Evolutionary conservation across 176 grass and related monocot species (phyloP).

Genomic region (maize (Zea mays)): Zm-B73-REFERENCE-NAM-5.0 NC_050097.1:4022501-4023000

Average conservation of each 20-base stretch:
- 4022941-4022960: neutral
- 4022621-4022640: constrained; percentile 1
- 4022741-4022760: constrained; percentile 61
- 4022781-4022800: constrained; percentile 56
- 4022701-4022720: constrained; percentile 62
- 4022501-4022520: neutral
- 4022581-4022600: neutral
- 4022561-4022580: neutral
- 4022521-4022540: neutral
- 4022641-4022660: neutral
- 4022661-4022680: constrained; percentile 37
- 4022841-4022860: constrained; percentile 74
- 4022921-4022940: neutral
- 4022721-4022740: constrained; percentile 36
- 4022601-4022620: neutral
- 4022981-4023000: neutral
- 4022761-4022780: constrained; percentile 71
- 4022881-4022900: constrained; percentile 51
- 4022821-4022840: constrained; percentile 56
- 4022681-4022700: constrained; percentile 81
- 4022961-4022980: neutral
- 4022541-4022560: neutral
- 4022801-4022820: constrained; percentile 62
- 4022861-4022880: constrained; percentile 62
- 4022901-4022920: constrained; percentile 9